Base-by-base conservation (phyloP, 345 rosid species). In the Zanthoxylum bungeanum region DNA sequence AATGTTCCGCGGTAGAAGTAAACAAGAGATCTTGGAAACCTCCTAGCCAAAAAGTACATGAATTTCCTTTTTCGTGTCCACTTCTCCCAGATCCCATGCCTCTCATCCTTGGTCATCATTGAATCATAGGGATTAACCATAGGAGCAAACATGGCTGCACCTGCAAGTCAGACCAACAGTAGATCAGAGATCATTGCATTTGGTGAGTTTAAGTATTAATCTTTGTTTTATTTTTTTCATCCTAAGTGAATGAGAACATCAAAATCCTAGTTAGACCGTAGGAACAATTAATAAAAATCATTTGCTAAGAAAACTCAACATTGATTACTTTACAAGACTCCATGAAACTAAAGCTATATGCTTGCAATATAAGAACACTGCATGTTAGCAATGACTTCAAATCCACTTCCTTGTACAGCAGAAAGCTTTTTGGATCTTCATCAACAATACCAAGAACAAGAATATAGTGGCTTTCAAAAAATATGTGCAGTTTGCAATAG, bases 81-180 rank as follows among this genome's bases (percentile, higher is more conserved):
- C 59, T 79, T 78, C 66, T 77, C 83, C 93, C 93, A 89, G 51
- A 69, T 82, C 66, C 83, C 69, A 60, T 60, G 60, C 79, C 79
- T 77, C 80, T 89, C 93, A 22, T 39, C 72, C 79, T 71, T 87
- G 42, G 74, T 85, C 91, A 89, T 87, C 52, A 82, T 22, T 40
- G 85, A 73, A 80, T 89, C 89, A 66, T 84, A 89, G 8, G 93
- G 91, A 81, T 85, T 89, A 46, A 87, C 91, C 83, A 87, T 72
- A 11, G 93, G 89, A 75, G 93, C 89, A 78, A 89, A 78, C 85
- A 86, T 79, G 25, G 83, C 93, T 9, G 86, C 87, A 64, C 87
- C 91, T 88, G 87, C 81, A 82, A 64, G 70, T 72, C 52, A 59
- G 63, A 44, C 57, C 50, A 50, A 28, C 27, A 33, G 33, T 28